phyloP scores from a whole-genome alignment of 2,329 filamentous ascomycete species.

The Biscogniauxia sp. region DNA sequence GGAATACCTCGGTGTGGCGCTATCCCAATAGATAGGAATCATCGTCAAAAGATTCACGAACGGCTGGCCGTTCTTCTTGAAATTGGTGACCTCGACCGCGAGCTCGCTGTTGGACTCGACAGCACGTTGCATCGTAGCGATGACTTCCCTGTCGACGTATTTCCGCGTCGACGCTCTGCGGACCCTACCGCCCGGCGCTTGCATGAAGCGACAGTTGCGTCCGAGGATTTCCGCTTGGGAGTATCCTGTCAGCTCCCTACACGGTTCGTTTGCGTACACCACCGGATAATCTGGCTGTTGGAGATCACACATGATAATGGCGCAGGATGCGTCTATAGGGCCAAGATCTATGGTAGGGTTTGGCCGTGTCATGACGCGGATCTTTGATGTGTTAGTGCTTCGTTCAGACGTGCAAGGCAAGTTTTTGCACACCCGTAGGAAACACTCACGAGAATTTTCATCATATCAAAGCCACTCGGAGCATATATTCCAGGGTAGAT shows the following conservation, averaged over 20 bases:
- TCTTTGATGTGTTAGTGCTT: conserved; percentile 30
- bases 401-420: not conserved
- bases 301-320: conserved; percentile 79
- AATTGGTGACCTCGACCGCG: conserved; percentile 66
- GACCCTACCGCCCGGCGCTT: conserved; percentile 68
- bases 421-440: not conserved
- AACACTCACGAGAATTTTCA: conserved; percentile 51
- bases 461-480: conserved; percentile 53
- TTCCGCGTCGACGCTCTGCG: conserved; percentile 57
- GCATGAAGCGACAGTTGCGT: conserved; percentile 81
- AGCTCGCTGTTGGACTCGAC: conserved; percentile 46
- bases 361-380: conserved; percentile 65
- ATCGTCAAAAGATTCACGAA: conserved; percentile 86
- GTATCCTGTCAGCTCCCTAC: conserved; percentile 77
- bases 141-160: conserved; percentile 63
- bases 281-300: conserved; percentile 72
- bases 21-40: conserved; percentile 72
- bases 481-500: conserved; percentile 58
- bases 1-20: conserved; percentile 65
- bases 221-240: conserved; percentile 70
- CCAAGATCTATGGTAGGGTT: conserved; percentile 78
- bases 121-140: conserved; percentile 52
- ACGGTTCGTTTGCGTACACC: conserved; percentile 80
- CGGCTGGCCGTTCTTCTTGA: conserved; percentile 72
- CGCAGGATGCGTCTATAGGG: conserved; percentile 79